Conservation (phyloP, 108 stramenopile genomes). For the Conticribra weissflogii region DNA sequence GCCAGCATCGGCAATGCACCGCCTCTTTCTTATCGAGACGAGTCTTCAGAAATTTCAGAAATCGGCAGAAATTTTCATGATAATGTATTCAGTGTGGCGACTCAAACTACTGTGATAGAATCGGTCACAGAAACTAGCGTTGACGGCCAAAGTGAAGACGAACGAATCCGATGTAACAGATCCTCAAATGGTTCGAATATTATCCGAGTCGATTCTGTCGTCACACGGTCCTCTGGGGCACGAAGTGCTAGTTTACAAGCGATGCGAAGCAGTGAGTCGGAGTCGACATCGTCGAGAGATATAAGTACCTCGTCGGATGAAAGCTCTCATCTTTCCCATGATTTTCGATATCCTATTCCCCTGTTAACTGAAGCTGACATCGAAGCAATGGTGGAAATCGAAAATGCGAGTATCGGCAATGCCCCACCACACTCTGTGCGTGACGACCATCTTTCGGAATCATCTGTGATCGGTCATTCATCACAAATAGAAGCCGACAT, state of each 20-base stretch:
- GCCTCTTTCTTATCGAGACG: conserved; percentile 68
- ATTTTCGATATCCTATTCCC: conserved; percentile 9
- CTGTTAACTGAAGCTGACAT: conserved; percentile 31
- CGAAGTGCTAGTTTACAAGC: conserved; percentile 16
- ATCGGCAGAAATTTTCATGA: conserved; percentile 49
- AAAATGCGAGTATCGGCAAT: conserved; percentile 39
- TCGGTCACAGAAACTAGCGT: conserved; percentile 31
- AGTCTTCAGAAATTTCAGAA: conserved; percentile 52
- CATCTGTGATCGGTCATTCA: conserved; percentile 25
- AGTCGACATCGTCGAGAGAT: conserved; percentile 4
- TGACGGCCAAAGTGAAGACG: conserved; percentile 4
- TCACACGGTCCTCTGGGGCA: background rate
- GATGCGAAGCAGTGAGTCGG: conserved; percentile 8
- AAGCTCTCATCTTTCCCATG: conserved; percentile 8
- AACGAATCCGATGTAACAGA: conserved; percentile 1
- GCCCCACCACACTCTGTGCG: conserved; percentile 33
- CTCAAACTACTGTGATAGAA: conserved; percentile 30
- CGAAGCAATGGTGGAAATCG: conserved; percentile 37
- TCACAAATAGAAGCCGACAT: too few species aligned
- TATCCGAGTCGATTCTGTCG: conserved; percentile 16
- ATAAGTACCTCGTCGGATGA: conserved; percentile 5
- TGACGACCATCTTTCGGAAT: conserved; percentile 36
- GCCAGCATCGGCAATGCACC: conserved; percentile 69
- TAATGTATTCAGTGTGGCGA: conserved; percentile 35
- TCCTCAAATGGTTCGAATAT: conserved; percentile 13